Percentiles rank a stretch among this genome's conserved stretches.
Conservation (phyloP, 306 rosid species). For the Argentina anserina region DNA sequence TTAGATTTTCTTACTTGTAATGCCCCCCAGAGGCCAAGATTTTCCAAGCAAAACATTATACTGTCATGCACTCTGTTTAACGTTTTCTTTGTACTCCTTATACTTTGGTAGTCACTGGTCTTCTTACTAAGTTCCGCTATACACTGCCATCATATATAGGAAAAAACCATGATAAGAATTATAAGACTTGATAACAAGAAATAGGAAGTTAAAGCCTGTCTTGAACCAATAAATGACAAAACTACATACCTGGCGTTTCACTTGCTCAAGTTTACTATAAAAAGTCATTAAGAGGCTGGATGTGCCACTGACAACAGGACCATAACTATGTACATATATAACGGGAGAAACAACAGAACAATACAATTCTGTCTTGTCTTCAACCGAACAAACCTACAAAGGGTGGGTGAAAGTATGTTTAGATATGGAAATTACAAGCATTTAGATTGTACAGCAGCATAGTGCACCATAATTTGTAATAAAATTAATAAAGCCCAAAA, state of each 20-base stretch:
- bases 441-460: not conserved
- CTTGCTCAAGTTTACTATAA: constrained; percentile 42
- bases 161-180: constrained; percentile 18
- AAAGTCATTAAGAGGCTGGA: constrained; percentile 28
- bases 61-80: constrained; percentile 70
- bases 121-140: constrained; percentile 42
- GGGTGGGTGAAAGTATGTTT: constrained; percentile 16
- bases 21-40: constrained; percentile 89
- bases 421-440: not conserved
- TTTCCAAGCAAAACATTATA: constrained; percentile 56
- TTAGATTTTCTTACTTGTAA: constrained; percentile 51
- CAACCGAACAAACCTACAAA: constrained; percentile 71
- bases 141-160: constrained; percentile 50
- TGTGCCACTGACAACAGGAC: constrained; percentile 32
- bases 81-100: constrained; percentile 52
- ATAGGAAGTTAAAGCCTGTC: not conserved
- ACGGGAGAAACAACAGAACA: constrained; percentile 57
- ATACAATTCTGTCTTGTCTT: constrained; percentile 48
- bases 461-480: too few relatives aligned
- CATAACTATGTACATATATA: constrained; percentile 44
- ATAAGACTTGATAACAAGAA: not conserved
- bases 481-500: too few relatives aligned
- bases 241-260: constrained; percentile 62
- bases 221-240: not conserved
- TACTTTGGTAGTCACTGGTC: constrained; percentile 45